phyloP scores from a whole-genome alignment of 2,329 filamentous ascomycete species.

The Cladosporium velox region DNA sequence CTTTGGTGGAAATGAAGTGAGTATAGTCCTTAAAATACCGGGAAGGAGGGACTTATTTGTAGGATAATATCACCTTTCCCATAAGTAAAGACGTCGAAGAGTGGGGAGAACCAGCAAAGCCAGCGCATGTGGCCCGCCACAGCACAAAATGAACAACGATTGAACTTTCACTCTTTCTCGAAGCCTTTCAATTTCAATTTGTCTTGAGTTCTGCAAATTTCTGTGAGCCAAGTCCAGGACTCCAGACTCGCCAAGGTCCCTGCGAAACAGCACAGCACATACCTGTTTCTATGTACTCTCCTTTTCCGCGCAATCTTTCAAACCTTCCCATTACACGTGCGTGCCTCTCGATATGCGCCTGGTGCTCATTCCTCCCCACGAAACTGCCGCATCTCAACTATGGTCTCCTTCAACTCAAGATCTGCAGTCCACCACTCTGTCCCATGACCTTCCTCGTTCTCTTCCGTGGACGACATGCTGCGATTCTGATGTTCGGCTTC shows the following conservation, averaged over 20 bases:
- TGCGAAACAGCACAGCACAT: background rate
- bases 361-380: background rate
- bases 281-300: slow-evolving; percentile 4
- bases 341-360: background rate
- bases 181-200: background rate
- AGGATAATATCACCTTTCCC: background rate
- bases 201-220: background rate
- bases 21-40: too few species aligned
- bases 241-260: background rate
- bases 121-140: background rate
- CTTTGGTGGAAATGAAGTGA: background rate
- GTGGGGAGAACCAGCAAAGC: background rate
- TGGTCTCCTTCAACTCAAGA: background rate
- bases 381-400: background rate
- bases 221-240: background rate
- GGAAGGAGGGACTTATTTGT: background rate
- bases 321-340: background rate
- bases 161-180: background rate
- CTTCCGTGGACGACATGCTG: background rate
- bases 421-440: background rate
- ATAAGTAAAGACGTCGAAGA: background rate
- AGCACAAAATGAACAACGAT: background rate
- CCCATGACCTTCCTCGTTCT: background rate
- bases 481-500: background rate
- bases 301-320: background rate